Base-by-base conservation (phyloP, 2,329 filamentous ascomycete species). In the Coleophoma cylindrospora region DNA sequence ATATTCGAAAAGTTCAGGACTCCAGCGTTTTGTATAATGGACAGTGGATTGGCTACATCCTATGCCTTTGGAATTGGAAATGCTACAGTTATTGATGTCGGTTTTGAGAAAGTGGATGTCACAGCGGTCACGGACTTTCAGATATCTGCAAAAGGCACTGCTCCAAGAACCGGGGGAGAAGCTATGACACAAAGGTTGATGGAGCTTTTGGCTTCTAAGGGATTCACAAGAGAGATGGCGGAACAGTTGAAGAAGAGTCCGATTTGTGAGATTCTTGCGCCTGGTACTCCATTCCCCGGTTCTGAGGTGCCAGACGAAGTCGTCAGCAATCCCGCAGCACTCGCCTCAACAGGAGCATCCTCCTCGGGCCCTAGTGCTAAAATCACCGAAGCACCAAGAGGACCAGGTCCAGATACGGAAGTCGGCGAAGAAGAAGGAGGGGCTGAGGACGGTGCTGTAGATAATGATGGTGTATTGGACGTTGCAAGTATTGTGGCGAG, bases 1-100 rank as follows among this genome's bases (percentile, higher is more conserved):
- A 83, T 97, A 57, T 99, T 99, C 63, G 94, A 99, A 70, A 95
- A 94, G 70, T 96, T 95, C 65, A 94, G 92, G 72, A 94, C 90
- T 0, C 94, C 94, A 0, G 91, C 89, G 0, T 87, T 99, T 47
- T 91, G 87, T 60, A 78, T 97, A 55, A 86, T 99, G 73, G 89
- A 97, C 69, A 87, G 90, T 59, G 91, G 89, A 3, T 72, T 95
- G 43, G 91, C 94, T 22, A 87, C 90, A 1, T 86, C 94, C 50
- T 97, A 95, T 64, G 91, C 90, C 11, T 79, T 91, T 32, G 82
- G 81, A 66, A 79, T 76, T 73, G 78, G 84, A 33, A 90, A 82
- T 59, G 86, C 94, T 62, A 94, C 90, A 0, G 81, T 99, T 17
- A 78, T 99, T 21, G 94, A 99, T 66, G 87, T 99, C 52, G 94